Evolutionary conservation across 352 stramenopile genomes (phyloP).

Genomic region (Globisporangium barbulae): DNA sequence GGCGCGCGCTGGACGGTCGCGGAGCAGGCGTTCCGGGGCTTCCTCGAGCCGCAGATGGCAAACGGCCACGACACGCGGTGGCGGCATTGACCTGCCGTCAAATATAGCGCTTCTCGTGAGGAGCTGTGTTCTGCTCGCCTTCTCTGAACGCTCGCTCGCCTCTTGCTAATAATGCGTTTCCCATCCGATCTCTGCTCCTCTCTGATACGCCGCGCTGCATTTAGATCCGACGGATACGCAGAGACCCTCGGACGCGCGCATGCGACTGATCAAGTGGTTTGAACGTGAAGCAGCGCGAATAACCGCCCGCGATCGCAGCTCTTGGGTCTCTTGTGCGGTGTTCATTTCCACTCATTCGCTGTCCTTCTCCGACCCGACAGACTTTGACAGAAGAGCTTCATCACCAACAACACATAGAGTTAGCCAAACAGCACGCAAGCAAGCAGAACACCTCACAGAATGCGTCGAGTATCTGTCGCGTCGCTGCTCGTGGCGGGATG

Average conservation of each 20-base stretch:
- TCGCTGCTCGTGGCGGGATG: background rate
- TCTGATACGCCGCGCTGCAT: no score
- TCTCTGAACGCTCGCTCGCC: background rate
- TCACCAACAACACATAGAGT: no score
- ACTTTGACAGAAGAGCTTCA: background rate
- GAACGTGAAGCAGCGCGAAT: background rate
- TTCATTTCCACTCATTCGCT: background rate
- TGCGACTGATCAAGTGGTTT: conserved; percentile 1
- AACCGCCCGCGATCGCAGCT: background rate
- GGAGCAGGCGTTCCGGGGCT: conserved; percentile 66
- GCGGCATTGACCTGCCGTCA: conserved; percentile 37
- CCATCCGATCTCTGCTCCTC: background rate
- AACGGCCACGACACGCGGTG: conserved; percentile 74
- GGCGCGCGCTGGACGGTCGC: conserved; percentile 69
- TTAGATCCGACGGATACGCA: no score
- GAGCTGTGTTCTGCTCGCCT: background rate
- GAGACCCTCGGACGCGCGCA: background rate
- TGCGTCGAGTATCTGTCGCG: background rate
- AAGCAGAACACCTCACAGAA: conserved; percentile 1
- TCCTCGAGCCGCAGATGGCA: conserved; percentile 78
- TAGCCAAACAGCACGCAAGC: background rate
- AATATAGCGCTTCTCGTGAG: background rate
- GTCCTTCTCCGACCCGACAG: background rate
- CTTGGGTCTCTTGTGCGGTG: no score
- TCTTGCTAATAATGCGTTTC: background rate